Percentiles rank a stretch among this genome's conserved stretches.
Evolutionary conservation across 2,329 filamentous ascomycete species (phyloP).

Genomic region (Plectosphaerella cucumerina): DNA sequence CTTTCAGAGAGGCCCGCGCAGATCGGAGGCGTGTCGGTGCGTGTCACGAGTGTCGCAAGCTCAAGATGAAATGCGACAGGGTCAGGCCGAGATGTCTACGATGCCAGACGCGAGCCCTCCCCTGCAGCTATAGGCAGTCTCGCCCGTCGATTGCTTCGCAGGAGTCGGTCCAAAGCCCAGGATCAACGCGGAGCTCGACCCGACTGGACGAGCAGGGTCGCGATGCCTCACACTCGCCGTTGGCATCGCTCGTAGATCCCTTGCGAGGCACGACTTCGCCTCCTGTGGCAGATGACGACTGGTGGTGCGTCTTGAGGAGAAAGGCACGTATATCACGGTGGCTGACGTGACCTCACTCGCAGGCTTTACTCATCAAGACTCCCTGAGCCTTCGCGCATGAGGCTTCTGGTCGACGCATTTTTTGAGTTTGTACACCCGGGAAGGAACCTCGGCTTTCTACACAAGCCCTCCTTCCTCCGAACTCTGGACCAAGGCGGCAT

Average conservation of each 20-base stretch:
- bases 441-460: neutral
- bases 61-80: neutral
- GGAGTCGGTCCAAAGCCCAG: neutral
- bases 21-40: neutral
- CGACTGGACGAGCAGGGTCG: neutral
- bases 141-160: neutral
- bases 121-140: neutral
- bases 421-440: neutral
- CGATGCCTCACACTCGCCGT: neutral
- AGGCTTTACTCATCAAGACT: neutral
- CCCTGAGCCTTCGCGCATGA: neutral
- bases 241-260: neutral
- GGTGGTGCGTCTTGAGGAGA: neutral
- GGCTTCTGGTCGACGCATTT: neutral
- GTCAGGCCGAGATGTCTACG: neutral
- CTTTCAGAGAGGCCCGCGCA: neutral
- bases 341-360: neutral
- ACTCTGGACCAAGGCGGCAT: neutral
- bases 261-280: neutral
- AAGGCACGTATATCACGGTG: no score
- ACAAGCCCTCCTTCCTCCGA: neutral
- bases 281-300: neutral
- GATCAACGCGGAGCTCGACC: neutral
- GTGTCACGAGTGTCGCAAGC: neutral
- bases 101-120: neutral